Evolutionary conservation across 176 grass and related monocot genomes (phyloP).

Genomic region (Lolium multiflorum): DNA sequence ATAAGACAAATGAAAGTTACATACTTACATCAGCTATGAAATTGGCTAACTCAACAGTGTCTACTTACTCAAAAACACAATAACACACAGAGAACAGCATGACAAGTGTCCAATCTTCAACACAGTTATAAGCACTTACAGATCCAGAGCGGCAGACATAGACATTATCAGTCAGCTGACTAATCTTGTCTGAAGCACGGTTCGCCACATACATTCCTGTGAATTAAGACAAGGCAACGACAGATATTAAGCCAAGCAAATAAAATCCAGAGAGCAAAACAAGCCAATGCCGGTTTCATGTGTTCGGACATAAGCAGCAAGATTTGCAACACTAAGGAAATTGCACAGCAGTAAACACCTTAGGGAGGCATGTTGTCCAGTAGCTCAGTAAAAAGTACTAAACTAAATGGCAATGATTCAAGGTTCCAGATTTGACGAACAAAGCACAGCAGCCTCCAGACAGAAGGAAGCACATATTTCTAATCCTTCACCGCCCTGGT

Average conservation of each 20-base stretch:
- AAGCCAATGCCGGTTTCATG: neutral
- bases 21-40: conserved; percentile 5
- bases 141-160: conserved; percentile 93
- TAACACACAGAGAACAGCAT: conserved; percentile 7
- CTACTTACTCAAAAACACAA: neutral
- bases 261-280: neutral
- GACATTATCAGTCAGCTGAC: conserved; percentile 88
- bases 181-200: conserved; percentile 91
- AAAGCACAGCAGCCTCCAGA: neutral
- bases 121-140: conserved; percentile 54
- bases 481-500: neutral
- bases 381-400: neutral
- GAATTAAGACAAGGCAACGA: conserved; percentile 26
- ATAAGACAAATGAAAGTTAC: neutral
- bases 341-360: neutral
- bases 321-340: neutral
- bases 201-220: conserved; percentile 92
- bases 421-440: neutral
- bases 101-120: neutral
- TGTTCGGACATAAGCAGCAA: neutral
- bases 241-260: neutral
- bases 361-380: neutral
- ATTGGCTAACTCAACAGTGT: neutral
- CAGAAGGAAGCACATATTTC: neutral
- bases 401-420: neutral